Conservation (phyloP, 371 early-diverging fungal genomes). For the Rhizopus delemar region DNA sequence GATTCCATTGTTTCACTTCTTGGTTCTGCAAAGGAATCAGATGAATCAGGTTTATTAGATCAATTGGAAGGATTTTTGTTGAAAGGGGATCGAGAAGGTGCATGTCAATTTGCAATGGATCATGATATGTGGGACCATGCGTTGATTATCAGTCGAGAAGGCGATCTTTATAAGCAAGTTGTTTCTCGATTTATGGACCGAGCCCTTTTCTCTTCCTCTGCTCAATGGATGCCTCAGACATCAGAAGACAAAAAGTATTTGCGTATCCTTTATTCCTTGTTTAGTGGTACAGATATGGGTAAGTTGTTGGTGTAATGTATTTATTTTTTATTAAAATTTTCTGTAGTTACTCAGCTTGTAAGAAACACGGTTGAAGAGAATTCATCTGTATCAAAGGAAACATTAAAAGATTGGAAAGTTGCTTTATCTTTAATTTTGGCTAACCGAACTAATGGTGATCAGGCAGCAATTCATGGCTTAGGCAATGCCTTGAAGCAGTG, state of each 20-base stretch:
- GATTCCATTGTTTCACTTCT: slow-evolving; percentile 24
- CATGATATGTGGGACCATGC: slow-evolving; percentile 87
- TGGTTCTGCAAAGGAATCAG: slow-evolving; percentile 5
- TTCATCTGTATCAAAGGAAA: slow-evolving; percentile 21
- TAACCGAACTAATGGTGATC: slow-evolving; percentile 79
- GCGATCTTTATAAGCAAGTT: slow-evolving; percentile 76
- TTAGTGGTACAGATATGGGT: slow-evolving; percentile 68
- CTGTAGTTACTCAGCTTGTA: slow-evolving; percentile 32
- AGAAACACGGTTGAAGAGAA: slow-evolving; percentile 13
- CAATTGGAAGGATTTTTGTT: slow-evolving; percentile 65
- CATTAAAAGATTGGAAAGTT: slow-evolving; percentile 65
- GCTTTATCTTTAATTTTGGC: slow-evolving; percentile 74
- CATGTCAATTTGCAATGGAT: slow-evolving; percentile 70
- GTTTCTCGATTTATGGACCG: slow-evolving; percentile 68
- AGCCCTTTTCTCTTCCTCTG: slow-evolving; percentile 42
- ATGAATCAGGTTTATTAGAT: slow-evolving; percentile 34
- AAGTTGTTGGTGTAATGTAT: slow-evolving; percentile 1
- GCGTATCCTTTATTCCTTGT: slow-evolving; percentile 72
- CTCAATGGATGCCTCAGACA: slow-evolving; percentile 21
- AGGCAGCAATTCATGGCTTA: slow-evolving; percentile 65
- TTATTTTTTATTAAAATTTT: not conserved
- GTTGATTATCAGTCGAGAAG: slow-evolving; percentile 75
- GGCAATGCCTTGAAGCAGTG: slow-evolving; percentile 70
- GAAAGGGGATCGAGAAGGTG: slow-evolving; percentile 73
- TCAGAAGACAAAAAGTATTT: slow-evolving; percentile 60